Evolutionary conservation across 257 asterid species (phyloP), one percentile per base, ranked within the genome.

Genomic region (Lantana camara): DNA sequence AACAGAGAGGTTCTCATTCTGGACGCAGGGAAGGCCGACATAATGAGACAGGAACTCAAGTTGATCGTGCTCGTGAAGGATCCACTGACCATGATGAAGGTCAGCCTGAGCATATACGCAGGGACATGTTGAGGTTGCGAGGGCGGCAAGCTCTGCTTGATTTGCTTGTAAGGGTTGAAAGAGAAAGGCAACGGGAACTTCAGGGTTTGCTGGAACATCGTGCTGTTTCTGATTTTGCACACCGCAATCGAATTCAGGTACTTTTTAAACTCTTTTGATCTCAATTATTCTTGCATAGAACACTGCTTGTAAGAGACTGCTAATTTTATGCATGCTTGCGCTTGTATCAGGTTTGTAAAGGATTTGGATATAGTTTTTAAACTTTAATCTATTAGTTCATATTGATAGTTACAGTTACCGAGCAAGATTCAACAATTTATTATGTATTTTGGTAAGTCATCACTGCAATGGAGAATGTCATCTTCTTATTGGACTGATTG

Each of bases 191-290:
- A 75, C 60, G 93, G 59, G 97, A 90, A 63, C 96, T 90, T 64
- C 86, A 88, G 63, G 85, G 93, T 60, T 68, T 90, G 70, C 72
- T 82, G 80, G 95, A 90, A 75, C 86, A 90, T 76, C 96, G 96
- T 17, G 96, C 97, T 57, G 97, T 90, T 69, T 82, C 96, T 72
- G 93, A 82, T 74, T 90, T 90, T 76, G 96, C 96, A 30, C 96
- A 90, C 68, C 97, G 95, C 75, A 90, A 77, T 57, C 93, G 96
- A 55, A 90, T 90, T 75, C 97, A 90, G 95, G 97, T 88, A 52
- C 14, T 63, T 55, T 41, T 5, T 58, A 14, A 16, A 5, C 17
- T 48, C 29, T 49, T 6, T 40, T 24, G 13, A 13, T 47, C 20
- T 66, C 59, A 55, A 4, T 64, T 60, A 16, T 45, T 8, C 51